Conservation (phyloP, 1,284 basidiomycete species). For the Lignosus rhinocerotis region DNA sequence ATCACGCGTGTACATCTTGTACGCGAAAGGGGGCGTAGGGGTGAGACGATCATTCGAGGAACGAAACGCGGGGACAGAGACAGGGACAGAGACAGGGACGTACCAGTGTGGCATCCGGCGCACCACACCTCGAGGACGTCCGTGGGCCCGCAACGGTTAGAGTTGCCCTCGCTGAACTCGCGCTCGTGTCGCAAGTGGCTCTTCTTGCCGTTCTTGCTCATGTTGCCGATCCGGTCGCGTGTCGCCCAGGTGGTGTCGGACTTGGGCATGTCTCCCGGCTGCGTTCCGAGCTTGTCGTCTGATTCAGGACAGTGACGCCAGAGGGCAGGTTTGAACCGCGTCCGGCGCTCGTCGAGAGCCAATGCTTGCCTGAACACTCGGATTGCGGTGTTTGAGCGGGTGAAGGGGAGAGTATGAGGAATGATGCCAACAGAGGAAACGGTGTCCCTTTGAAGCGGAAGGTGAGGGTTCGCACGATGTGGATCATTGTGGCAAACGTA, state of each 20-base stretch:
- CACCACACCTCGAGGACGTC: constrained; percentile 58
- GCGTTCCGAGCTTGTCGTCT: constrained; percentile 38
- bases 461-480: background rate
- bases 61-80: too few species aligned
- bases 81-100: constrained; percentile 27
- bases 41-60: too few species aligned
- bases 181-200: constrained; percentile 15
- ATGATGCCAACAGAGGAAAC: constrained; percentile 51
- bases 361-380: constrained; percentile 67
- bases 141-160: constrained; percentile 31
- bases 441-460: constrained; percentile 39
- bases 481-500: constrained; percentile 23
- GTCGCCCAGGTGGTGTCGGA: constrained; percentile 23
- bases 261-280: constrained; percentile 47
- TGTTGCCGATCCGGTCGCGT: background rate
- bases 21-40: constrained; percentile 37
- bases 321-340: constrained; percentile 56
- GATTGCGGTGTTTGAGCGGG: constrained; percentile 57
- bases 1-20: constrained; percentile 40
- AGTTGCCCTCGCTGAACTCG: constrained; percentile 17
- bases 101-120: constrained; percentile 53
- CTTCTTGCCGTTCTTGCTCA: background rate
- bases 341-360: constrained; percentile 65
- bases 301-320: constrained; percentile 32
- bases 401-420: constrained; percentile 51